Conservation (phyloP, 345 rosid genomes). For the Eucalyptus sp. region DNA sequence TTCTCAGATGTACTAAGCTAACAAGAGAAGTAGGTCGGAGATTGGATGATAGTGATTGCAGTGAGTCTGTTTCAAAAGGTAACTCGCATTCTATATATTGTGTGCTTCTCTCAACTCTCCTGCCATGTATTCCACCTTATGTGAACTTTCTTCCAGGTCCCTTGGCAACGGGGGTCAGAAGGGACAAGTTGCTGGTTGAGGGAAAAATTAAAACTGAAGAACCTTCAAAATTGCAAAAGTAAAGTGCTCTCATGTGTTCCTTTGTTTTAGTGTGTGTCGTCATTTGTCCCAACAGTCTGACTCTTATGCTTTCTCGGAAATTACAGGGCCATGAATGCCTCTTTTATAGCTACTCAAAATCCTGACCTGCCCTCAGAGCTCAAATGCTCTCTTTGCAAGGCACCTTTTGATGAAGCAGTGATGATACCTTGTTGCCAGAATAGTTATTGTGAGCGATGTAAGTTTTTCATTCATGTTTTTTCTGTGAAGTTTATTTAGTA, state of each 20-base stretch:
- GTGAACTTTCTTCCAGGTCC: not conserved
- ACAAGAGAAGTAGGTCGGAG: slow-evolving; percentile 4
- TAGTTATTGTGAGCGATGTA: slow-evolving; percentile 43
- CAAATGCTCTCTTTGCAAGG: slow-evolving; percentile 28
- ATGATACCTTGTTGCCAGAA: slow-evolving; percentile 57
- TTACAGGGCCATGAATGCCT: slow-evolving; percentile 1
- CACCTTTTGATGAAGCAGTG: slow-evolving; percentile 32
- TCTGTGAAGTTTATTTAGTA: not conserved
- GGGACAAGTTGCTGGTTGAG: not conserved
- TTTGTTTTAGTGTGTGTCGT: not conserved
- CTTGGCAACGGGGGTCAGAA: not conserved
- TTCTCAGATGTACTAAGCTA: slow-evolving; percentile 10
- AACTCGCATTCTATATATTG: not conserved
- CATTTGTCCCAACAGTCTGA: not conserved
- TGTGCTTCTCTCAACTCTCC: not conserved
- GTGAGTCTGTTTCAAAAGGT: slow-evolving; percentile 16
- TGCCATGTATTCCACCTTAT: not conserved
- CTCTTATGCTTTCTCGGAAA: not conserved
- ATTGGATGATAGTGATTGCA: slow-evolving; percentile 8
- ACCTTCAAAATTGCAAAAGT: slow-evolving; percentile 6
- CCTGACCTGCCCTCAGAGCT: slow-evolving; percentile 23
- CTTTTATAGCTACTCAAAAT: slow-evolving; percentile 2
- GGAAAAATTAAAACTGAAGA: slow-evolving; percentile 3
- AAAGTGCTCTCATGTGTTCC: not conserved
- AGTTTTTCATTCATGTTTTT: not conserved